Evolutionary conservation across 1,139 yeast genomes (phyloP).

Genomic region (Diutina mesorugosa): DNA sequence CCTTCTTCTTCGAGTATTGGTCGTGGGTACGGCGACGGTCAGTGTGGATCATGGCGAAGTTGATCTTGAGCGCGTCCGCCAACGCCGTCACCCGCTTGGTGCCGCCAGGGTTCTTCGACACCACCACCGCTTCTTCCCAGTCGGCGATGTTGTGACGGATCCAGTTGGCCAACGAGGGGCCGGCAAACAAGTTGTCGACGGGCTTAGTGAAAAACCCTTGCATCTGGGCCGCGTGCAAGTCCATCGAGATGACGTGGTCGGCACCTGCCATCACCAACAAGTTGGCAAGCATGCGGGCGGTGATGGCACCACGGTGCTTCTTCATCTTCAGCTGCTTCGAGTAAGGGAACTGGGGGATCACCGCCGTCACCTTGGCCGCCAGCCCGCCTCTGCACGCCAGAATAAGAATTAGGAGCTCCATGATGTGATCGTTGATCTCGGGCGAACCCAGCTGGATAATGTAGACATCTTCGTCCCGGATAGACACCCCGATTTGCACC

Average conservation of each 20-base stretch:
- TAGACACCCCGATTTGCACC: slow-evolving; percentile 88
- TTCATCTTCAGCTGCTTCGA: slow-evolving; percentile 97
- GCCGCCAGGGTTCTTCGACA: slow-evolving; percentile 97
- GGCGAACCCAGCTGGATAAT: slow-evolving; percentile 91
- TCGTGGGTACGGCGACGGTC: slow-evolving; percentile 88
- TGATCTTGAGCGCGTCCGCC: slow-evolving; percentile 89
- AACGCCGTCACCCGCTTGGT: slow-evolving; percentile 94
- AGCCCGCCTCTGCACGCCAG: slow-evolving; percentile 97
- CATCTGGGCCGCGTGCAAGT: slow-evolving; percentile 96
- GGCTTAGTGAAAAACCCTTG: slow-evolving; percentile 98
- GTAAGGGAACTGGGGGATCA: slow-evolving; percentile 94
- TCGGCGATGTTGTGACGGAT: slow-evolving; percentile 81
- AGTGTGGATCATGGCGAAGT: slow-evolving; percentile 98
- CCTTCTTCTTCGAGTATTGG: slow-evolving; percentile 33
- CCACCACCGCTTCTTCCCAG: slow-evolving; percentile 76
- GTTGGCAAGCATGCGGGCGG: slow-evolving; percentile 98
- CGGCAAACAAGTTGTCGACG: slow-evolving; percentile 91
- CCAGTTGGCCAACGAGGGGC: slow-evolving; percentile 95
- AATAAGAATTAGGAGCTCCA: slow-evolving; percentile 88
- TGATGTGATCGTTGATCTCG: slow-evolving; percentile 83
- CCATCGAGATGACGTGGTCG: slow-evolving; percentile 97
- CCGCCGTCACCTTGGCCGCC: slow-evolving; percentile 94
- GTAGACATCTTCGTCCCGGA: slow-evolving; percentile 93
- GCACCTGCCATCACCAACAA: slow-evolving; percentile 97
- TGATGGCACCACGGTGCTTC: slow-evolving; percentile 95